phyloP scores from a whole-genome alignment of 192 early-diverging fungal genomes.

The Coemansia sp. region DNA sequence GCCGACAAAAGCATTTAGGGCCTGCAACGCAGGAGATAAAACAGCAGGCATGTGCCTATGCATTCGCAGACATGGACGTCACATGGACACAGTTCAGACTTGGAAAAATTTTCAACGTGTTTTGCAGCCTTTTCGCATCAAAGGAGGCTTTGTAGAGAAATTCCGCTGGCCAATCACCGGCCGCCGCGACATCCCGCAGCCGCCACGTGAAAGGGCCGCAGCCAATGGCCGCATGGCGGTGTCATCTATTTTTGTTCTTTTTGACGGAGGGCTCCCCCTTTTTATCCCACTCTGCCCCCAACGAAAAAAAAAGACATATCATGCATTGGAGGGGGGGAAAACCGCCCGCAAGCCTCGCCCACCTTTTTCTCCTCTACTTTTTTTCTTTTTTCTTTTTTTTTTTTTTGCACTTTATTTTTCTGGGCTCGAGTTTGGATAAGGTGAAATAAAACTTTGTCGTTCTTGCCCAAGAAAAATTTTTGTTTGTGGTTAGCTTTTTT shows the following conservation, averaged over 20 bases:
- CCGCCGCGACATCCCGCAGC: conserved; percentile 20
- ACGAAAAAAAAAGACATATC: background rate
- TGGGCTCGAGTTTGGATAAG: background rate
- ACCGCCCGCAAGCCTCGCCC: conserved; percentile 14
- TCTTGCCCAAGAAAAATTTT: background rate
- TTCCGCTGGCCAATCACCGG: conserved; percentile 24
- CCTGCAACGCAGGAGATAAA: too few species aligned
- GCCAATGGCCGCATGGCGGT: conserved; percentile 24
- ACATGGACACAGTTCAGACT: too few species aligned
- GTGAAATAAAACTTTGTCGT: conserved; percentile 1
- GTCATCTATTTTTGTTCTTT: conserved; percentile 6
- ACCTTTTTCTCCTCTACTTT: conserved; percentile 51
- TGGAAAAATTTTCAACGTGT: too few species aligned
- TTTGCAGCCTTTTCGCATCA: background rate
- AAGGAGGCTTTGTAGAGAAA: conserved; percentile 3
- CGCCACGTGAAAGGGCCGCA: conserved; percentile 30
- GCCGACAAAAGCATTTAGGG: too few species aligned
- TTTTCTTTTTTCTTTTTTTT: conserved; percentile 28
- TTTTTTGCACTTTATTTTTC: conserved; percentile 1
- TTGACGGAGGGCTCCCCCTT: conserved; percentile 11
- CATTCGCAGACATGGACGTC: too few species aligned
- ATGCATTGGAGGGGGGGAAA: conserved; percentile 16
- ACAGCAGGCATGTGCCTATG: too few species aligned
- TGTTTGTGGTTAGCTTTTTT: conserved; percentile 2
- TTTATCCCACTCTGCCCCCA: background rate